Base-by-base conservation (phyloP, 352 stramenopile species). In the Phytophthora megakarya region DNA sequence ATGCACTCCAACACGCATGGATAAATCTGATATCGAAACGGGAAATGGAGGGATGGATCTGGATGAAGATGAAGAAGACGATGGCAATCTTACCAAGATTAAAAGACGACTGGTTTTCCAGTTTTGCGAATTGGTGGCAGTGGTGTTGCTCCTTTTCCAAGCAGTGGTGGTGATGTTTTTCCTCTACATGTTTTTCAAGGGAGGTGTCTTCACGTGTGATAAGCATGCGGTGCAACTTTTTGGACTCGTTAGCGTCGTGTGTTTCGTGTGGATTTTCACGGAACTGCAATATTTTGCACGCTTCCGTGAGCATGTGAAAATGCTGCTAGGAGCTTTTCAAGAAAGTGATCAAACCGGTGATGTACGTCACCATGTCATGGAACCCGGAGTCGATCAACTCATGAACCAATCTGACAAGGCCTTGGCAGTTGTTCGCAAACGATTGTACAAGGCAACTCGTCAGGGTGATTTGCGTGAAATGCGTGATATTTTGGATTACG, bases 101-200 rank as follows among this genome's bases (percentile, higher is more conserved):
- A 89, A 87, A 61, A 80, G 85, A 12, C 86, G 70, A 15, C 54
- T 89, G 18, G 72, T 89, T 16, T 90, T 92, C 57, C 85, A 93
- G 65, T 63, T 75, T 1, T 92, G 83, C 38, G 85, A 93, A 44
- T 39, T 91, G 18, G 65, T 90, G 3, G 81, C 71, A 11, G 81
- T 86, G 21, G 5, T 82, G 18, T 49, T 86, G 37, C 61, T 92
- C n/a, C 52, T 80, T 13, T 89, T 90, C 48, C 65, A 78, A 30
- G 57, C 79, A 4, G 26, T 89, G 18, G 72, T 87, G 21, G 58
- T 91, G 30, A 52, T 92, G 38, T 92, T 89, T 53, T 89, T 90
- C 65, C 72, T 80, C 50, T 89, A 90, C 69, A 91, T 92, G 75
- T 89, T 95, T 39, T 90, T 92, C 71, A 89, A 92, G 46, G 82